Base-by-base conservation (phyloP, 176 grass and related monocot species). In the Avena insularis region DNA sequence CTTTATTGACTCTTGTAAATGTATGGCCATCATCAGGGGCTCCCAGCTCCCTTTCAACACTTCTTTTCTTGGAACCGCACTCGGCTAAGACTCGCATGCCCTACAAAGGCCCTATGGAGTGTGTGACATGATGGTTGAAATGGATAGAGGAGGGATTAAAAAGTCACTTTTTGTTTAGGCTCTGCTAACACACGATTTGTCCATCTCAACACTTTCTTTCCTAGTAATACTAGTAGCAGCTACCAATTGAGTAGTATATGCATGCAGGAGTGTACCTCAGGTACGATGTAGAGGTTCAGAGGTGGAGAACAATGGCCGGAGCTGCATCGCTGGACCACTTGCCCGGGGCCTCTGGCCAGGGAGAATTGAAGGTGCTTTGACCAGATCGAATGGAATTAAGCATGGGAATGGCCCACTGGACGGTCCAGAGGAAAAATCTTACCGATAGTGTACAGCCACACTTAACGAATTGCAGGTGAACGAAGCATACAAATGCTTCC, bases 31-130 rank as follows among this genome's bases (percentile, higher is more conserved):
- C 63, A 66, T 66, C 27, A 66, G 63, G 62, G 62, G 63, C 27
- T 66, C 27, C 27, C 5, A 3, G 53, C 49, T 43, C 12, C 49
- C 50, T 87, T 61, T 85, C 60, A 85, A 16, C 82, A 54, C 81
- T 82, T 78, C 70, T 88, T 91, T 91, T 88, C 81, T 85, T 85
- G 82, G 77, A 85, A 88, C 21, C 77, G 86, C 86, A 88, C 77
- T 85, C 54, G 58, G 57, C 6, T 15, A 27, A 75, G 6, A 51
- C 38, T 21, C 14, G 51, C 59, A 21, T 33, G 71, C 35, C 81
- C 80, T 66, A 79, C 79, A 45, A 35, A 48, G 43, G 36, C 45
- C 76, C 57, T 29, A 40, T 20, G 35, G 64, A 15, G 47, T 35
- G 75, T 65, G 23, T 29, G 64, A n/a, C 68, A 87, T 91, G 89